These are phyloP conservation scores for Trichophyton verrucosum DNA, from an alignment of 2,329 filamentous ascomycete genomes.

Conservation along the genomic window DNA sequence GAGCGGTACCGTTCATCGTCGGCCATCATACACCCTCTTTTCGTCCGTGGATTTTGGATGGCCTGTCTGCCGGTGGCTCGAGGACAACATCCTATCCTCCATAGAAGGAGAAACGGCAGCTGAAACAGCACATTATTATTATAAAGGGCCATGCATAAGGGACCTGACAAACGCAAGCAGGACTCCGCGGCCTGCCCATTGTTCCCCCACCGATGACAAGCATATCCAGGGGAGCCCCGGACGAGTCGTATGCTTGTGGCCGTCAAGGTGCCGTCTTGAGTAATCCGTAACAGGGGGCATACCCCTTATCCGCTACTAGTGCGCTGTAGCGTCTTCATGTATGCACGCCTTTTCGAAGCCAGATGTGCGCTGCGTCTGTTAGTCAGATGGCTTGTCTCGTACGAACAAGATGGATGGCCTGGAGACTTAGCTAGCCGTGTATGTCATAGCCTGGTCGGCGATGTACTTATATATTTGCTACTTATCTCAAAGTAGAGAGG, in stretches of 20 bases:
- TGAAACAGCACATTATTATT: not conserved
- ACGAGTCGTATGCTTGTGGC: not conserved
- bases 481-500: not conserved
- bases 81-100: not conserved
- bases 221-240: not conserved
- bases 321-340: not conserved
- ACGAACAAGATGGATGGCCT: not conserved
- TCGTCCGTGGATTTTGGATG: no score
- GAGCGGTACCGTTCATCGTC: not conserved
- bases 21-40: no score
- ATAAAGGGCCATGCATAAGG: not conserved
- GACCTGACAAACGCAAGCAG: not conserved
- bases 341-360: not conserved
- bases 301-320: not conserved
- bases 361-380: not conserved
- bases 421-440: not conserved
- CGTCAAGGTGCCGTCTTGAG: not conserved
- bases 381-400: not conserved
- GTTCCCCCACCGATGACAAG: not conserved
- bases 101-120: not conserved
- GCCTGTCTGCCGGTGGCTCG: no score
- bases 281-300: not conserved
- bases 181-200: not conserved
- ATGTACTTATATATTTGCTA: no score
- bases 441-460: not conserved